phyloP scores from a whole-genome alignment of 2,329 filamentous ascomycete species.

The Dothidotthia symphoricarpi region DNA sequence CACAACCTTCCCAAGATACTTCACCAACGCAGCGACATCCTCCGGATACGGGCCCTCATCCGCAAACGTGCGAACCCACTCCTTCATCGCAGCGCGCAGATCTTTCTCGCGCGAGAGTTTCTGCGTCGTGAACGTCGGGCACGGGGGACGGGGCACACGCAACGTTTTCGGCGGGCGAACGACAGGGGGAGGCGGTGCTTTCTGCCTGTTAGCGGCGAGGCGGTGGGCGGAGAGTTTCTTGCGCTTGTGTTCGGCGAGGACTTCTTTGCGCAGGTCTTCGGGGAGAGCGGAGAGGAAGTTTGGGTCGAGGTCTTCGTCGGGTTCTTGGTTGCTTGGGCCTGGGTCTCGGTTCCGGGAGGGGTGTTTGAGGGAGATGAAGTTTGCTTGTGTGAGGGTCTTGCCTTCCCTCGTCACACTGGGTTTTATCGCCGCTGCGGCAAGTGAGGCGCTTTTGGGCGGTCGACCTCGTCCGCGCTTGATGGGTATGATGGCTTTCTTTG shows the following conservation, averaged over 20 bases:
- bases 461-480: slow-evolving; percentile 66
- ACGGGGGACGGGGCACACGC: slow-evolving; percentile 52
- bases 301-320: slow-evolving; percentile 41
- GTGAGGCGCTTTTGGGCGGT: slow-evolving; percentile 36
- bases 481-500: slow-evolving; percentile 54
- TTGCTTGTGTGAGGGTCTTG: slow-evolving; percentile 65
- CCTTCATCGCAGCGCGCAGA: slow-evolving; percentile 69
- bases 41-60: slow-evolving; percentile 73
- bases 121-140: slow-evolving; percentile 62
- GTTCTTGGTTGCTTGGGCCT: slow-evolving; percentile 10
- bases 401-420: slow-evolving; percentile 41
- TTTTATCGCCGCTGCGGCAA: slow-evolving; percentile 52
- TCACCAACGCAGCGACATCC: slow-evolving; percentile 72
- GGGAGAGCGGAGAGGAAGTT: slow-evolving; percentile 81
- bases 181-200: slow-evolving; percentile 28
- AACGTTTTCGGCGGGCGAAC: slow-evolving; percentile 12
- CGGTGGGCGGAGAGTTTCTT: slow-evolving; percentile 26
- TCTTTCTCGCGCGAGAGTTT: slow-evolving; percentile 59
- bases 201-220: slow-evolving; percentile 16
- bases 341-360: slow-evolving; percentile 18
- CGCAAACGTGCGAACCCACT: slow-evolving; percentile 72
- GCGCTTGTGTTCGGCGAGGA: slow-evolving; percentile 68
- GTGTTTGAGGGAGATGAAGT: slow-evolving; percentile 56
- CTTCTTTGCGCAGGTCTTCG: slow-evolving; percentile 63
- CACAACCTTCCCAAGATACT: slow-evolving; percentile 72